phyloP scores from a whole-genome alignment of 2,329 filamentous ascomycete species.

The Dactylellina cionopaga region DNA sequence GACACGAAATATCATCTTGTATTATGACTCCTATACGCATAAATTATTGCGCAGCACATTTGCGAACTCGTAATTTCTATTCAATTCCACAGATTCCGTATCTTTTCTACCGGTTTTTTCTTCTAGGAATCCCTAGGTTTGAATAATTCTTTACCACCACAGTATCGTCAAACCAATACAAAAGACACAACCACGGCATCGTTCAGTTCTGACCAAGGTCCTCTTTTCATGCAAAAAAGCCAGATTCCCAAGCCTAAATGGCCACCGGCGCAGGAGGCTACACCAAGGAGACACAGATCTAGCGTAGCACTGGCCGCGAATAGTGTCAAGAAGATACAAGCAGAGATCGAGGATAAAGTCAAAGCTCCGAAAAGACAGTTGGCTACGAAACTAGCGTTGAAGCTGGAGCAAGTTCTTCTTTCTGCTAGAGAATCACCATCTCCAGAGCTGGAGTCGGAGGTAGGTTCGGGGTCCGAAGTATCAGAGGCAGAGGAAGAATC shows the following conservation, averaged over 20 bases:
- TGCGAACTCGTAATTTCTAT: background rate
- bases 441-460: background rate
- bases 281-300: background rate
- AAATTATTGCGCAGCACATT: background rate
- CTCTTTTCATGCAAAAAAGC: no score
- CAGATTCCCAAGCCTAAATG: background rate
- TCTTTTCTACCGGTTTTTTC: no score
- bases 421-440: background rate
- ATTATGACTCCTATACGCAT: background rate
- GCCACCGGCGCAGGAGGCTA: background rate
- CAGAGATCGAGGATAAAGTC: background rate
- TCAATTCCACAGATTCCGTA: no score
- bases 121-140: no score
- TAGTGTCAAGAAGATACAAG: background rate
- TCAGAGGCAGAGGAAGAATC: background rate
- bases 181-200: no score
- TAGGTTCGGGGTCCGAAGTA: background rate
- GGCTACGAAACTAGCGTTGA: background rate
- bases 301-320: background rate
- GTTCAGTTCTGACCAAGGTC: no score
- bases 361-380: background rate
- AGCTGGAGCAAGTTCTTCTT: background rate
- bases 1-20: slow-evolving; percentile 28
- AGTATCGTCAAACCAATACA: no score
- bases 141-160: no score